Evolutionary conservation across 2,329 filamentous ascomycete genomes (phyloP).

Genomic region (Cadophora sp.): DNA sequence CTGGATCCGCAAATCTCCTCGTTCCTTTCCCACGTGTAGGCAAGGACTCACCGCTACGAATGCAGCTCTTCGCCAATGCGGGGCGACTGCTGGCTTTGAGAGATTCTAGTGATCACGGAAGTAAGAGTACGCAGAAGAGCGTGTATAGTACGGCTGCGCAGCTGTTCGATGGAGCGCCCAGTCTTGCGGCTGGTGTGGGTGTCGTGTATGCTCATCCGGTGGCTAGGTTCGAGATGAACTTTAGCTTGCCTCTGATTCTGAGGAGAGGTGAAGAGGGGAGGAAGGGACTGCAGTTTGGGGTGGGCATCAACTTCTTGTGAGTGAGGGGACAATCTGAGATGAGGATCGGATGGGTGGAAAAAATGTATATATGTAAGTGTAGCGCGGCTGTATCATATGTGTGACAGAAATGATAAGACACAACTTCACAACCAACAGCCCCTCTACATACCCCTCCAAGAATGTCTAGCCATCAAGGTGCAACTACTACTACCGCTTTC

Average conservation of each 20-base stretch:
- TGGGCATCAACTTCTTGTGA: conserved; percentile 92
- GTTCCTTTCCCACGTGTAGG: conserved; percentile 84
- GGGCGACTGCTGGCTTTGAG: conserved; percentile 82
- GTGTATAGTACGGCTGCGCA: conserved; percentile 68
- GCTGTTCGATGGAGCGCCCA: conserved; percentile 78
- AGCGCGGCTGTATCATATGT: background rate
- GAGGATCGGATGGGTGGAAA: background rate
- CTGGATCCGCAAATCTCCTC: conserved; percentile 84
- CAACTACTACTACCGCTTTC: too few species aligned
- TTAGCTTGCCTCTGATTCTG: conserved; percentile 83
- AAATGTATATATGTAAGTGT: conserved; percentile 7
- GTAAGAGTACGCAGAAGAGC: conserved; percentile 41
- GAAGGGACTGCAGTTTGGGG: conserved; percentile 94
- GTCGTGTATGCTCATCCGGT: conserved; percentile 95
- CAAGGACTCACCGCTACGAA: conserved; percentile 80
- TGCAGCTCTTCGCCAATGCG: conserved; percentile 92
- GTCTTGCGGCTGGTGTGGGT: conserved; percentile 84
- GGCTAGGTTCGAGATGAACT: conserved; percentile 94
- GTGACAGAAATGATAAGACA: background rate
- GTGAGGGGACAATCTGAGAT: background rate
- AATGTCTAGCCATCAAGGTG: background rate
- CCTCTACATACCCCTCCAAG: background rate
- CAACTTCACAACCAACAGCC: background rate
- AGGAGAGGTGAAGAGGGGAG: conserved; percentile 84
- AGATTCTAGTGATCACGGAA: conserved; percentile 49